Evolutionary conservation across 768 basidiomycete species (phyloP).

Genomic region (Rhodosporidiobolus odoratus): DNA sequence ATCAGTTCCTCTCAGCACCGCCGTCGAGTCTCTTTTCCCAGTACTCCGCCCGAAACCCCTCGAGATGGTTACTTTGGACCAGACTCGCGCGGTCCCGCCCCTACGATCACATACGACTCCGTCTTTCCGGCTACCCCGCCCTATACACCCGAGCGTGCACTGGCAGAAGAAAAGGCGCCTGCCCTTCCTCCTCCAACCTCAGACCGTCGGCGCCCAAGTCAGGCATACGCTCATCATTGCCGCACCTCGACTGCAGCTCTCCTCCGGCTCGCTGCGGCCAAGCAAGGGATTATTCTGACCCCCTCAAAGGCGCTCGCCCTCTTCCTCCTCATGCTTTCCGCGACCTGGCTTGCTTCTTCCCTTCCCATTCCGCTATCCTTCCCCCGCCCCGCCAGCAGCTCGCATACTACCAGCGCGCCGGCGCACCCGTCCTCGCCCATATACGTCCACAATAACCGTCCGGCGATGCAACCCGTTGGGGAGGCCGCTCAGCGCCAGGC

Average conservation of each 20-base stretch:
- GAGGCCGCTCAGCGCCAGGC: conserved; percentile 12
- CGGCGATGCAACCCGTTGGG: neutral
- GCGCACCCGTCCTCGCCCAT: neutral
- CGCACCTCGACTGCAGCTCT: conserved; percentile 23
- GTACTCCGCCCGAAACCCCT: conserved; percentile 26
- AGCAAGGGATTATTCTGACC: conserved; percentile 2
- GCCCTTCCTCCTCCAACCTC: neutral
- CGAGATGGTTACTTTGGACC: conserved; percentile 13
- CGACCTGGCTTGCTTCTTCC: conserved; percentile 20
- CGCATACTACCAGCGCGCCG: neutral
- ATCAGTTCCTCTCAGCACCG: conserved; percentile 1
- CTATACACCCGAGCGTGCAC: conserved; percentile 1
- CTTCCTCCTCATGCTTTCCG: conserved; percentile 20
- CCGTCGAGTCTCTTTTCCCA: conserved; percentile 9
- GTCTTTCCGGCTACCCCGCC: conserved; percentile 19
- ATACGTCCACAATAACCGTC: neutral
- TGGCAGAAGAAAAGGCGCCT: neutral
- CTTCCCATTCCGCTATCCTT: conserved; percentile 9
- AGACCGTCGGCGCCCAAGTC: neutral
- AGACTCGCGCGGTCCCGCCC: neutral
- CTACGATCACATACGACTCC: neutral
- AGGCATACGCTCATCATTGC: conserved; percentile 25
- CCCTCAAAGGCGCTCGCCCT: conserved; percentile 7
- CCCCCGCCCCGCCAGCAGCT: neutral
- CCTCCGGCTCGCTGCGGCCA: conserved; percentile 10